Conservation (phyloP, 306 rosid species). For the Parietaria judaica region DNA sequence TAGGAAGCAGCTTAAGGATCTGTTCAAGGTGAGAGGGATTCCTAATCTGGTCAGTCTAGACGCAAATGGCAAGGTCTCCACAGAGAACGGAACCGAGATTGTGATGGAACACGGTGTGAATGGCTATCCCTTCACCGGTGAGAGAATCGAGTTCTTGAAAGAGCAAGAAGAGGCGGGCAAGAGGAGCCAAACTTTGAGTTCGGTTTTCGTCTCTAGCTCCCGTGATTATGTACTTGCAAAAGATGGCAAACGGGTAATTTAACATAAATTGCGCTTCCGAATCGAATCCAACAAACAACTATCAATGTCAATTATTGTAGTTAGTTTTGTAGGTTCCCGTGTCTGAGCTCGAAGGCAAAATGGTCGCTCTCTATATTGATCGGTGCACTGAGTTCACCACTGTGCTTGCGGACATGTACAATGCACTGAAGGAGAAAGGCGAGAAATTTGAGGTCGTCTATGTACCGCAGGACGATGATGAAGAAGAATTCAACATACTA, state of each 20-base stretch:
- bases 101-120: constrained; percentile 34
- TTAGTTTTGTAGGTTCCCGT: constrained; percentile 28
- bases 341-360: constrained; percentile 45
- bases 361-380: constrained; percentile 34
- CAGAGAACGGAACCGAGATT: constrained; percentile 20
- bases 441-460: constrained; percentile 45
- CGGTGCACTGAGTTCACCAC: constrained; percentile 28
- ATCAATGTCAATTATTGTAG: neutral
- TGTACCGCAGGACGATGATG: constrained; percentile 31
- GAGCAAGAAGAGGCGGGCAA: constrained; percentile 26
- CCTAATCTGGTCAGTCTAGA: constrained; percentile 36
- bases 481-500: constrained; percentile 29
- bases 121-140: constrained; percentile 35
- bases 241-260: constrained; percentile 31
- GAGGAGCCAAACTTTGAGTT: constrained; percentile 30
- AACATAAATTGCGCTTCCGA: neutral
- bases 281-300: neutral
- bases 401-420: constrained; percentile 26
- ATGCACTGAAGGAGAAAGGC: constrained; percentile 35
- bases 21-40: constrained; percentile 41
- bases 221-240: constrained; percentile 34
- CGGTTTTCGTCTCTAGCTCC: constrained; percentile 35
- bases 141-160: constrained; percentile 24
- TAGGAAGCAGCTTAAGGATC: constrained; percentile 26
- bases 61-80: constrained; percentile 27